These are phyloP conservation scores for Pulicaria dysenterica DNA, from an alignment of 129 eudicot species.

Conservation along the genomic window DNA sequence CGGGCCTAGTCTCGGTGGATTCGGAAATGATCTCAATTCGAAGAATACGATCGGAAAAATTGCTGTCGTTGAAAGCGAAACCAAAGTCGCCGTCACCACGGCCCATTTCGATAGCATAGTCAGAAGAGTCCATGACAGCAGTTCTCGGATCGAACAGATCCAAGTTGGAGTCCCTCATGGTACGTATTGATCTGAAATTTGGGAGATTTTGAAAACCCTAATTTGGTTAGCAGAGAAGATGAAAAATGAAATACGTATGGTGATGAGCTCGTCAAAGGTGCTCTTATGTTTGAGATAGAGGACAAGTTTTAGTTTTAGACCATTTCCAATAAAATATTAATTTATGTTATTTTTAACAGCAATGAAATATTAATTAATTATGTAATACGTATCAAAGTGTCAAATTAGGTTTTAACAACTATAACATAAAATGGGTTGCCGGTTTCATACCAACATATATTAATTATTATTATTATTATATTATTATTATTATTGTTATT, in stretches of 20 bases:
- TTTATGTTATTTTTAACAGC: no score
- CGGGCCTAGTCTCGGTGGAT: slow-evolving; percentile 48
- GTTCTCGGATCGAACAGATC: slow-evolving; percentile 90
- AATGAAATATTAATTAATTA: no score
- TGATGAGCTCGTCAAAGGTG: slow-evolving; percentile 30
- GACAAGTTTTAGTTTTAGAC: background rate
- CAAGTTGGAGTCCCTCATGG: slow-evolving; percentile 63
- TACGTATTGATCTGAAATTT: slow-evolving; percentile 4
- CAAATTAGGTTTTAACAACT: no score
- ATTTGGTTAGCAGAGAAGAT: slow-evolving; percentile 32
- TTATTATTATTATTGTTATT: no score
- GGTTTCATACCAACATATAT: no score
- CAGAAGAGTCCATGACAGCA: slow-evolving; percentile 77
- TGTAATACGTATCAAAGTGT: no score
- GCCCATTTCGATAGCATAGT: slow-evolving; percentile 45
- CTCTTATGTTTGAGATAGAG: background rate
- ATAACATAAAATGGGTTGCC: no score
- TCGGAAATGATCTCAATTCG: slow-evolving; percentile 81
- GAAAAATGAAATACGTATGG: slow-evolving; percentile 31
- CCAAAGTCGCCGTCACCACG: slow-evolving; percentile 80
- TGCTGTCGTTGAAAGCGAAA: slow-evolving; percentile 90
- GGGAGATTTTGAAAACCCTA: slow-evolving; percentile 40
- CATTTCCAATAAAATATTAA: no score
- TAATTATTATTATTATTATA: no score
- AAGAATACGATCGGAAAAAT: slow-evolving; percentile 79